Evolutionary conservation across 805 yeast species (phyloP).

Genomic region (Lachancea cidri): DNA sequence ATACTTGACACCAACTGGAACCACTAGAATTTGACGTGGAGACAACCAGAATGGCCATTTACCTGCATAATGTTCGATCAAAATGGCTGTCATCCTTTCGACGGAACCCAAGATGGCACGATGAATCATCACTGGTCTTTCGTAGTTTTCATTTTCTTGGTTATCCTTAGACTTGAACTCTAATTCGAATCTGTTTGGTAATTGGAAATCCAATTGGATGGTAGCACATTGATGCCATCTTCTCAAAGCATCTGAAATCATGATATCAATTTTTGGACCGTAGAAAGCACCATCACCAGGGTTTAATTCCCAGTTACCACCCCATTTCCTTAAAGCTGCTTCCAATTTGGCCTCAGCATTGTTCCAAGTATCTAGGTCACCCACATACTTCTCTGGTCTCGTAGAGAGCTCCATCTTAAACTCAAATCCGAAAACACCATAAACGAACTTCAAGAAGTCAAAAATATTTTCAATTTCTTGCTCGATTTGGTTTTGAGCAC

Average conservation of each 20-base stretch:
- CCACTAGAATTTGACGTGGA: slow-evolving; percentile 96
- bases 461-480: slow-evolving; percentile 77
- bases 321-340: slow-evolving; percentile 76
- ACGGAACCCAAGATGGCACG: slow-evolving; percentile 98
- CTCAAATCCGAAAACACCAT: slow-evolving; percentile 90
- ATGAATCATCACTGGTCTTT: slow-evolving; percentile 98
- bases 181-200: slow-evolving; percentile 89
- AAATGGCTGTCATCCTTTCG: slow-evolving; percentile 98
- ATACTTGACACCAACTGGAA: slow-evolving; percentile 94
- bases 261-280: slow-evolving; percentile 94
- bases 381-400: slow-evolving; percentile 94
- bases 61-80: slow-evolving; percentile 97
- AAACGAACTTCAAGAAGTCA: slow-evolving; percentile 77
- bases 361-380: slow-evolving; percentile 93
- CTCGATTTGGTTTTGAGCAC: slow-evolving; percentile 87
- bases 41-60: slow-evolving; percentile 99
- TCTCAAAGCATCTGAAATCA: slow-evolving; percentile 87
- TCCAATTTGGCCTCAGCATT: slow-evolving; percentile 82
- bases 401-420: slow-evolving; percentile 97
- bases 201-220: slow-evolving; percentile 96
- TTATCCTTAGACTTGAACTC: slow-evolving; percentile 72
- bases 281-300: slow-evolving; percentile 97
- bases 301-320: slow-evolving; percentile 89
- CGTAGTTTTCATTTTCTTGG: slow-evolving; percentile 40
- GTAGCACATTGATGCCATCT: slow-evolving; percentile 99